phyloP scores from a whole-genome alignment of 176 grass and related monocot genomes.

The Olyra latifolia region DNA sequence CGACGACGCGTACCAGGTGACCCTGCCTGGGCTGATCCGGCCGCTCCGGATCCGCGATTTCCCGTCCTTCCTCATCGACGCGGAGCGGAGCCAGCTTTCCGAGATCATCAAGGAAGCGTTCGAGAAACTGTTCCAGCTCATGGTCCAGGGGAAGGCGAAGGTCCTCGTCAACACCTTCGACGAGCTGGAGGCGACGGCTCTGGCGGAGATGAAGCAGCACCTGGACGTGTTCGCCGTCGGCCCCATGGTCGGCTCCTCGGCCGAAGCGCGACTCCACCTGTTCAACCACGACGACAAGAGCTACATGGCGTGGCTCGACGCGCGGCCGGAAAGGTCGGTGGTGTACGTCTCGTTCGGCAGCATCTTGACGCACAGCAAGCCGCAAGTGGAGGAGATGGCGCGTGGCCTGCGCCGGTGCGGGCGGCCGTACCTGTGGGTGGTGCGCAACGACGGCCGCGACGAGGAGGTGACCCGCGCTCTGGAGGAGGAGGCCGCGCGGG shows the following conservation, averaged over 20 bases:
- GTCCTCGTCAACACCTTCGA: conserved; percentile 42
- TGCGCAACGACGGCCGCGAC: conserved; percentile 34
- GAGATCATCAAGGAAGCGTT: background rate
- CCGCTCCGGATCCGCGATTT: conserved; percentile 31
- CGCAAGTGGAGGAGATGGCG: conserved; percentile 49
- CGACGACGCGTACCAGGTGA: background rate
- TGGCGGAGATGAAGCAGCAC: background rate
- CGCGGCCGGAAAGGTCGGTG: conserved; percentile 39
- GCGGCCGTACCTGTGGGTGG: conserved; percentile 46
- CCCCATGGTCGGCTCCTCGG: background rate
- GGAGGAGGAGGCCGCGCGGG: conserved; percentile 1
- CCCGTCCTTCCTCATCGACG: conserved; percentile 35
- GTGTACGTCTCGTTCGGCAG: conserved; percentile 74
- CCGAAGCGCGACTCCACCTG: background rate
- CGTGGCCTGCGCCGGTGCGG: conserved; percentile 16
- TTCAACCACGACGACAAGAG: background rate
- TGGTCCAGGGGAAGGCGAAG: background rate
- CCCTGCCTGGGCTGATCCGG: conserved; percentile 14
- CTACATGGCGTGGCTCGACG: conserved; percentile 59
- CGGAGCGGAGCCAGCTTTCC: background rate
- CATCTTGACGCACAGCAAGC: conserved; percentile 24
- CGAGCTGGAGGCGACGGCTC: conserved; percentile 12
- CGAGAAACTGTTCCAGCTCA: background rate
- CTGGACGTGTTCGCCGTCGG: conserved; percentile 26
- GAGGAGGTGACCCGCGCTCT: background rate